Evolutionary conservation across 1,284 basidiomycete genomes (phyloP), one percentile per base, ranked within the genome.

Genomic region (Cutaneotrichosporon sp.): DNA sequence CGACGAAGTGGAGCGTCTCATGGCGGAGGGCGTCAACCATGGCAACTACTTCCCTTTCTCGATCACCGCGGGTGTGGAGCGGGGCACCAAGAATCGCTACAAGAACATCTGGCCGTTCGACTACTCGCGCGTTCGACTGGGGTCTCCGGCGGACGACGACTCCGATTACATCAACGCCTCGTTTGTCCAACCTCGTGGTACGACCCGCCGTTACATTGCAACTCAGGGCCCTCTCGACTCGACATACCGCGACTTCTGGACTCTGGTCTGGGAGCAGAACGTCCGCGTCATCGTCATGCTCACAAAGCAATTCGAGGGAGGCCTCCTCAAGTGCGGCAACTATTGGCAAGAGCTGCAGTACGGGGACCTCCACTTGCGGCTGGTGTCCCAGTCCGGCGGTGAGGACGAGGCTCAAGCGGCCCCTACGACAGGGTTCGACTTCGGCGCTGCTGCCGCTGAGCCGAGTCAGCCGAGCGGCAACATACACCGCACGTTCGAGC

Each of bases 31-130:
- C 25, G 51, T 38, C 24, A 46, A 52, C 42, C 36, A 25, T 51
- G 45, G 53, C 52, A 51, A 56, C 60, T 79, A 60, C 87, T 95
- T 82, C 86, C 95, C 72, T 10, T 97, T 89, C 78, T 94, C 92
- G 63, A 99, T 99, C 69, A 93, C 92, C 0, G 95, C 95, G 4
- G 95, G 92, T 2, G 85, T 99, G 4, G 95, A 98, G 80, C 91
- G 95, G 69, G 95, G 95, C 13, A 84, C 87, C 13, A 95, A 98
- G 83, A 98, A 98, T 71, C 84, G 89, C 46, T 84, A 77, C 76
- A 94, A 93, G 72, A 91, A 97, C 74, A 95, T 97, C 59, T 97
- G 94, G 94, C 94, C 94, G 0, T 97, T 95, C 72, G 94, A 97
- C 58, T 79, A 72, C 54, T 78, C 80, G 16, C 87, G 92, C 25